Evolutionary conservation across 1,284 basidiomycete species (phyloP).

Genomic region (Ganoderma meredithae): DNA sequence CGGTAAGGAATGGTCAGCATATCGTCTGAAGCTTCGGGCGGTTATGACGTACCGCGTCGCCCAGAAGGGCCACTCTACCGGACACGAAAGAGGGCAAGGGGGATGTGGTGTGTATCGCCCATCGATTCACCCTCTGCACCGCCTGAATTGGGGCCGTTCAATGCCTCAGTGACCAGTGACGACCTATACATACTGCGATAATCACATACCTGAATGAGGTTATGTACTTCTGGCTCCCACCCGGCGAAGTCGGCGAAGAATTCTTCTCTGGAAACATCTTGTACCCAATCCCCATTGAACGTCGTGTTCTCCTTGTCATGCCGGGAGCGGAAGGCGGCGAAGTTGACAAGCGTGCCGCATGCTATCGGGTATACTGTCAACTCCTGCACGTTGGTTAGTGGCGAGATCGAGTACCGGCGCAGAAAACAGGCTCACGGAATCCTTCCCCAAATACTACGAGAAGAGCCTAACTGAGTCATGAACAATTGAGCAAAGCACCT

Average conservation of each 20-base stretch:
- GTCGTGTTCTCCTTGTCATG: slow-evolving; percentile 44
- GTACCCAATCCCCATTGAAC: slow-evolving; percentile 47
- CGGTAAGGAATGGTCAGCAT: neutral
- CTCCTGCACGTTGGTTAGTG: slow-evolving; percentile 42
- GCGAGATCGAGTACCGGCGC: neutral
- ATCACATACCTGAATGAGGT: slow-evolving; percentile 47
- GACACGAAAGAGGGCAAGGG: slow-evolving; percentile 49
- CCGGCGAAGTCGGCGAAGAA: slow-evolving; percentile 43
- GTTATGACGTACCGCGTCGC: slow-evolving; percentile 52
- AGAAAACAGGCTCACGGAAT: slow-evolving; percentile 41
- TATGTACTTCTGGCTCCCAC: slow-evolving; percentile 52
- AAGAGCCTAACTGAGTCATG: neutral
- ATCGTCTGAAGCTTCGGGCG: neutral
- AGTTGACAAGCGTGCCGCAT: slow-evolving; percentile 50
- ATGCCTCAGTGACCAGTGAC: neutral
- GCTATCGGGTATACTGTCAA: slow-evolving; percentile 54
- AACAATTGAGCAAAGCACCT: neutral
- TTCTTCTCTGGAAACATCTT: slow-evolving; percentile 40
- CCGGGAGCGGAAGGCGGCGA: slow-evolving; percentile 47
- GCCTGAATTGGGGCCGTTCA: slow-evolving; percentile 23
- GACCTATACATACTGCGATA: neutral
- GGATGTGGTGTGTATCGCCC: slow-evolving; percentile 57
- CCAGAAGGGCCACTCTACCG: slow-evolving; percentile 54
- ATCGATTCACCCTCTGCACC: slow-evolving; percentile 43
- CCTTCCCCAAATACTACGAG: slow-evolving; percentile 51